A percentile compares a stretch with the other conserved stretches of the same genome.
phyloP scores from a whole-genome alignment of 352 stramenopile genomes.

The Globisporangium perplexum region DNA sequence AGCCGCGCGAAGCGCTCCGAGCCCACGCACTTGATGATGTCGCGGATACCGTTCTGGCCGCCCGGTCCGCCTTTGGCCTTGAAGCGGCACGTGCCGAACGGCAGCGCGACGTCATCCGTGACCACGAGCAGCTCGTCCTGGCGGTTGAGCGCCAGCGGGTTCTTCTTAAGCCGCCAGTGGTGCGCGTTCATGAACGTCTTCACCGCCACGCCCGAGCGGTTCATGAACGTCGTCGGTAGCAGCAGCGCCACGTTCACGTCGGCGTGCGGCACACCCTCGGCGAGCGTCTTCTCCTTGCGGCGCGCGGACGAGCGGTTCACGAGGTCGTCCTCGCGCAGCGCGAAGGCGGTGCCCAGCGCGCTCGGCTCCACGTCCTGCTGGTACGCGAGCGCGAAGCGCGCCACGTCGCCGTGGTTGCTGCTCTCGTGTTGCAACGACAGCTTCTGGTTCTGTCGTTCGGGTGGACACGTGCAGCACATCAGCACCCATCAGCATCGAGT shows the following conservation, averaged over 20 bases:
- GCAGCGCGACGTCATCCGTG: slow-evolving; percentile 73
- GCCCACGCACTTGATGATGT: slow-evolving; percentile 82
- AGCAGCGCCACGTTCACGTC: slow-evolving; percentile 73
- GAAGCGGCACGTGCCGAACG: slow-evolving; percentile 79
- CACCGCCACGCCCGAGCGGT: slow-evolving; percentile 72
- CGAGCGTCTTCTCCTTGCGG: slow-evolving; percentile 66
- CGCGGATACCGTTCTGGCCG: slow-evolving; percentile 76
- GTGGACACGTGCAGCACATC: neutral
- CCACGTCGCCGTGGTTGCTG: slow-evolving; percentile 60
- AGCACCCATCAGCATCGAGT: no score
- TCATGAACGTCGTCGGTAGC: slow-evolving; percentile 82
- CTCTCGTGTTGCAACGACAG: slow-evolving; percentile 52
- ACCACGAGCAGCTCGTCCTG: slow-evolving; percentile 84
- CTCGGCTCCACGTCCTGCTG: slow-evolving; percentile 42
- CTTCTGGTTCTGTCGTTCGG: slow-evolving; percentile 41
- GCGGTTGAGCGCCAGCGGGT: slow-evolving; percentile 66
- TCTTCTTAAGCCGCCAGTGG: slow-evolving; percentile 82
- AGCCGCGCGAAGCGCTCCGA: slow-evolving; percentile 80
- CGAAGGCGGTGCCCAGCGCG: slow-evolving; percentile 6
- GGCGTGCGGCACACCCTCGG: slow-evolving; percentile 66
- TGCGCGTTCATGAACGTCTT: slow-evolving; percentile 76
- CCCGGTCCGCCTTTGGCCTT: slow-evolving; percentile 71
- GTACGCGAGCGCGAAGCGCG: slow-evolving; percentile 49
- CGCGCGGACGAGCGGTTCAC: slow-evolving; percentile 71
- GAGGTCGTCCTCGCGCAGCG: slow-evolving; percentile 59